Percentiles rank a stretch among this genome's conserved stretches.
Evolutionary conservation across 2,329 filamentous ascomycete species (phyloP).

Genomic region (Ramularia endophylla): DNA sequence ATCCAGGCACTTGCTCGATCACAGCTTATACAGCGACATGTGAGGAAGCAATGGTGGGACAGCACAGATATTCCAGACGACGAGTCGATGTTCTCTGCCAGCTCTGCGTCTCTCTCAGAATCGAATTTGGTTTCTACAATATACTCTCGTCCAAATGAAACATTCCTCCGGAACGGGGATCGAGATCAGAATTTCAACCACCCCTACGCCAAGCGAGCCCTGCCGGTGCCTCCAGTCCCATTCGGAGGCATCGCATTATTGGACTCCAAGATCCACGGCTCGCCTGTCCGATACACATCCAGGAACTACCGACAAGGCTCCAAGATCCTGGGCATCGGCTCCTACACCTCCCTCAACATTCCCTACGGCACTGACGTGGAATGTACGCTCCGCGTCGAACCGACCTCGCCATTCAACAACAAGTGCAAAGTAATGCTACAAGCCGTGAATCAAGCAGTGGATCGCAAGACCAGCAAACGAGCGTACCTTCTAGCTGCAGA

Average conservation of each 20-base stretch:
- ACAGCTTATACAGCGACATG: slow-evolving; percentile 19
- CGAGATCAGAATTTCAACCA: slow-evolving; percentile 9
- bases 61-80: slow-evolving; percentile 17
- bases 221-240: neutral
- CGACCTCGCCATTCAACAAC: slow-evolving; percentile 8
- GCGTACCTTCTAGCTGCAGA: slow-evolving; percentile 24
- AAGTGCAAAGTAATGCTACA: slow-evolving; percentile 22
- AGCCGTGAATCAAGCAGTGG: slow-evolving; percentile 23
- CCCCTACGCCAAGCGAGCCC: slow-evolving; percentile 6
- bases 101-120: slow-evolving; percentile 14
- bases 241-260: slow-evolving; percentile 23
- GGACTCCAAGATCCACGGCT: slow-evolving; percentile 25
- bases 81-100: slow-evolving; percentile 16
- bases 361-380: slow-evolving; percentile 24
- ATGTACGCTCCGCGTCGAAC: slow-evolving; percentile 23
- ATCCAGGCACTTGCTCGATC: slow-evolving; percentile 20
- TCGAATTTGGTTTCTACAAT: slow-evolving; percentile 13
- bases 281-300: slow-evolving; percentile 24
- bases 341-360: slow-evolving; percentile 24
- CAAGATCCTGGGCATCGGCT: slow-evolving; percentile 18
- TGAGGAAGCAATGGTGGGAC: slow-evolving; percentile 23
- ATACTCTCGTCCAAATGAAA: slow-evolving; percentile 10
- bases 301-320: slow-evolving; percentile 14
- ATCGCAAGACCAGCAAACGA: slow-evolving; percentile 21
- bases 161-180: too few relatives aligned